Evolutionary conservation across 345 rosid species (phyloP).

Genomic region (Melaleuca alternifolia): DNA sequence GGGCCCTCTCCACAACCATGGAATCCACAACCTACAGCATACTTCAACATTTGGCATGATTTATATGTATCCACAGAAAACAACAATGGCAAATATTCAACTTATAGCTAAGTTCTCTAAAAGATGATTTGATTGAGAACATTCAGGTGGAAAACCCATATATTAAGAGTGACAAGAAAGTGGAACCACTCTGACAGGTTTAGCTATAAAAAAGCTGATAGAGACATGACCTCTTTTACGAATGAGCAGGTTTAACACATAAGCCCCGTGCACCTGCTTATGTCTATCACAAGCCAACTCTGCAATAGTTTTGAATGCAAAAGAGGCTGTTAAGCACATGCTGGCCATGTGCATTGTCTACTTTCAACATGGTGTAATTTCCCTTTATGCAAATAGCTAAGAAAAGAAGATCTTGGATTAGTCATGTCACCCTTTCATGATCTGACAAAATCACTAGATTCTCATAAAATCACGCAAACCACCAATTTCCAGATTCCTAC

Average conservation of each 20-base stretch:
- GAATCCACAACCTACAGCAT: conserved; percentile 84
- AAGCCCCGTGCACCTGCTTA: not conserved
- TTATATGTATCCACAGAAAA: not conserved
- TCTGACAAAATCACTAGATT: not conserved
- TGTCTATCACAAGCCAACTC: not conserved
- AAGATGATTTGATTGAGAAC: not conserved
- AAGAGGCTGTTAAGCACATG: not conserved
- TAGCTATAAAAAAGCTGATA: not conserved
- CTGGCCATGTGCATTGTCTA: not conserved
- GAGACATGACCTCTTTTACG: not conserved
- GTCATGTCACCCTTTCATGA: not conserved
- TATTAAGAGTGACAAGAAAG: not conserved
- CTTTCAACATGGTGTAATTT: not conserved
- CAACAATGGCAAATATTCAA: not conserved
- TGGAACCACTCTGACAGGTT: not conserved
- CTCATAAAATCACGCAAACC: not conserved
- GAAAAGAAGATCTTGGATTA: not conserved
- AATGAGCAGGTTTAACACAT: not conserved
- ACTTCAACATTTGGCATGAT: conserved; percentile 6
- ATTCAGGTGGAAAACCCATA: not conserved
- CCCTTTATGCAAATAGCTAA: not conserved
- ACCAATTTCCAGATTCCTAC: not conserved
- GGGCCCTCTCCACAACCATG: conserved; percentile 97
- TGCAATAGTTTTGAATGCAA: not conserved
- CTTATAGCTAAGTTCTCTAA: not conserved